phyloP scores from a whole-genome alignment of 192 early-diverging fungal species.

The Rhizoclosmatium sp. region DNA sequence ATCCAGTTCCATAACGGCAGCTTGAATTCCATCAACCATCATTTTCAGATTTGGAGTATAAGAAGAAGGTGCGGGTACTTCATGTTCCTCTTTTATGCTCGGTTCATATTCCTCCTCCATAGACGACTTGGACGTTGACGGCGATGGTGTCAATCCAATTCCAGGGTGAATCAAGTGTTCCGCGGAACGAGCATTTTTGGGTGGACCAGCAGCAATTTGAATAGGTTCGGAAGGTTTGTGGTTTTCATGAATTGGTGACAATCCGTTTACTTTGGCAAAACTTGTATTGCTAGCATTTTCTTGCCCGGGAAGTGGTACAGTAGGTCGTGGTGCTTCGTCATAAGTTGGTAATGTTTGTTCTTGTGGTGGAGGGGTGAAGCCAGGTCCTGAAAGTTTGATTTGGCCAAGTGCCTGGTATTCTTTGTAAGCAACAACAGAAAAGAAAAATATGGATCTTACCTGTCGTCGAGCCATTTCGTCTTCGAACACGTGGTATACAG shows the following conservation, averaged over 20 bases:
- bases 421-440: background rate
- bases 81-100: too few relatives aligned
- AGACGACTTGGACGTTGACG: too few relatives aligned
- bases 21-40: background rate
- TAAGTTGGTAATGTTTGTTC: background rate
- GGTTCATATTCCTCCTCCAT: too few relatives aligned
- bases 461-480: slow-evolving; percentile 33
- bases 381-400: slow-evolving; percentile 20
- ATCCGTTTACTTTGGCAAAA: background rate
- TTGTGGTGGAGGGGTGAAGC: slow-evolving; percentile 5
- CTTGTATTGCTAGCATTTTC: background rate
- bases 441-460: slow-evolving; percentile 1
- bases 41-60: too few relatives aligned
- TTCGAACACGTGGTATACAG: slow-evolving; percentile 42
- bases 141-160: too few relatives aligned
- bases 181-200: too few relatives aligned
- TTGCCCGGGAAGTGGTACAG: background rate
- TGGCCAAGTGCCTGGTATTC: slow-evolving; percentile 1
- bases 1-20: background rate
- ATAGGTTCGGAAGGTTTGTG: too few relatives aligned
- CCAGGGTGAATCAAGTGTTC: too few relatives aligned
- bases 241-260: background rate
- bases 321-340: too few relatives aligned
- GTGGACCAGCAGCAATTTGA: too few relatives aligned
- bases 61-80: too few relatives aligned